Conservation (phyloP, 768 basidiomycete species). For the Tephrocybe sp. region DNA sequence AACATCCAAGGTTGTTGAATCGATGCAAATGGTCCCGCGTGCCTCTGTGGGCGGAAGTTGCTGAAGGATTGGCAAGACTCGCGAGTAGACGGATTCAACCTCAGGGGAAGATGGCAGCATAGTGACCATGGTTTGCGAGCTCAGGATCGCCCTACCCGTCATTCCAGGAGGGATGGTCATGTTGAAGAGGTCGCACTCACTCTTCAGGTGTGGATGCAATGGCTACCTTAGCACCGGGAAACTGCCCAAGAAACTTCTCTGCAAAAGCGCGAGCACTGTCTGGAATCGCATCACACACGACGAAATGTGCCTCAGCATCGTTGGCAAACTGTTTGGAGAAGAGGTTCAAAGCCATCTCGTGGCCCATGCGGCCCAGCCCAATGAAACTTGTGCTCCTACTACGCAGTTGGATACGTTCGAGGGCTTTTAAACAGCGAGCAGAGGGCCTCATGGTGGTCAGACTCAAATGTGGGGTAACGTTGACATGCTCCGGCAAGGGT, state of each 20-base stretch:
- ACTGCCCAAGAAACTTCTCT: slow-evolving; percentile 51
- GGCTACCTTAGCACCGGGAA: slow-evolving; percentile 58
- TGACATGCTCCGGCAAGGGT: slow-evolving; percentile 10
- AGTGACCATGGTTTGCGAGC: slow-evolving; percentile 72
- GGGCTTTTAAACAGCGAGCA: slow-evolving; percentile 37
- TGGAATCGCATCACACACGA: slow-evolving; percentile 76
- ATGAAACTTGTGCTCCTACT: slow-evolving; percentile 71
- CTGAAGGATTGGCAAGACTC: slow-evolving; percentile 62
- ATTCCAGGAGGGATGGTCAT: slow-evolving; percentile 13
- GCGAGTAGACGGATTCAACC: slow-evolving; percentile 72
- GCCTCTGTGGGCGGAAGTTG: slow-evolving; percentile 40
- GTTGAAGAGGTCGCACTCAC: slow-evolving; percentile 44
- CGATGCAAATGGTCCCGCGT: slow-evolving; percentile 66
- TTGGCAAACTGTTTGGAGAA: slow-evolving; percentile 72
- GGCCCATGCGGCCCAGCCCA: slow-evolving; percentile 87
- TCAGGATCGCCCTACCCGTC: slow-evolving; percentile 54
- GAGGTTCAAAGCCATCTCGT: slow-evolving; percentile 83
- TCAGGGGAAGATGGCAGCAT: slow-evolving; percentile 94
- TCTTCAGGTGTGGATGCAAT: slow-evolving; percentile 68
- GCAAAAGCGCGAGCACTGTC: slow-evolving; percentile 59
- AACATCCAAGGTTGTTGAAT: slow-evolving; percentile 91
- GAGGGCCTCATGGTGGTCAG: slow-evolving; percentile 52
- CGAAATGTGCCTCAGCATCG: slow-evolving; percentile 54
- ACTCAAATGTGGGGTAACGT: slow-evolving; percentile 1
- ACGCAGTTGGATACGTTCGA: slow-evolving; percentile 36